A percentile compares a stretch with the other conserved stretches of the same genome.
phyloP scores from a whole-genome alignment of 2,329 filamentous ascomycete genomes.

The Botrytis squamosa region DNA sequence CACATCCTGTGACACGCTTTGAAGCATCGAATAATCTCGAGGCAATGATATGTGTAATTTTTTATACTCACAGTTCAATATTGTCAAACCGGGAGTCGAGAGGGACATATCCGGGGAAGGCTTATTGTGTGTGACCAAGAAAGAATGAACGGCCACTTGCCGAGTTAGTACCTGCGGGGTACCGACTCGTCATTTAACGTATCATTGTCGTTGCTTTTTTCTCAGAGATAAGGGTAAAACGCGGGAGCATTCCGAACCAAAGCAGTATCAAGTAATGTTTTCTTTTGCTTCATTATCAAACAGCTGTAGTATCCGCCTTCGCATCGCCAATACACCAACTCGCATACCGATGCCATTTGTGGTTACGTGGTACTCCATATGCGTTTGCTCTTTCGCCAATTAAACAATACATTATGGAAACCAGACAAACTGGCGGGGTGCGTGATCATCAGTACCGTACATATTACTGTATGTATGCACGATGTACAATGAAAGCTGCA shows the following conservation, averaged over 20 bases:
- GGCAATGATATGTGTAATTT: not conserved
- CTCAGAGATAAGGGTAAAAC: not conserved
- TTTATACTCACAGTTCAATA: not conserved
- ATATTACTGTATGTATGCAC: not conserved
- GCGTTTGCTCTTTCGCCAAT: not conserved
- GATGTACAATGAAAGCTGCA: too few relatives aligned
- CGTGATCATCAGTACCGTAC: not conserved
- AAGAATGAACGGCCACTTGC: not conserved
- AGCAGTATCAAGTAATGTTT: not conserved
- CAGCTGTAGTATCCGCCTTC: not conserved
- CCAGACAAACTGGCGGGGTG: not conserved
- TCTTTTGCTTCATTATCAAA: not conserved
- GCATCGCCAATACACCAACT: not conserved
- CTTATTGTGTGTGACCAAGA: not conserved
- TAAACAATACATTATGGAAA: not conserved
- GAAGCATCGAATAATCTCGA: not conserved
- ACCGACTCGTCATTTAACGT: not conserved
- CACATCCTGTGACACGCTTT: not conserved
- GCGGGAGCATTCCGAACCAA: not conserved
- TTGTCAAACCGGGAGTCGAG: not conserved
- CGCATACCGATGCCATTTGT: not conserved
- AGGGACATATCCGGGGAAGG: not conserved
- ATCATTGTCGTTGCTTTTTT: constrained; percentile 7
- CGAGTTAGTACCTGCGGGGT: not conserved
- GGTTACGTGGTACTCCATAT: not conserved